phyloP scores from a whole-genome alignment of 805 yeast genomes.

The Saturnispora sanitii region DNA sequence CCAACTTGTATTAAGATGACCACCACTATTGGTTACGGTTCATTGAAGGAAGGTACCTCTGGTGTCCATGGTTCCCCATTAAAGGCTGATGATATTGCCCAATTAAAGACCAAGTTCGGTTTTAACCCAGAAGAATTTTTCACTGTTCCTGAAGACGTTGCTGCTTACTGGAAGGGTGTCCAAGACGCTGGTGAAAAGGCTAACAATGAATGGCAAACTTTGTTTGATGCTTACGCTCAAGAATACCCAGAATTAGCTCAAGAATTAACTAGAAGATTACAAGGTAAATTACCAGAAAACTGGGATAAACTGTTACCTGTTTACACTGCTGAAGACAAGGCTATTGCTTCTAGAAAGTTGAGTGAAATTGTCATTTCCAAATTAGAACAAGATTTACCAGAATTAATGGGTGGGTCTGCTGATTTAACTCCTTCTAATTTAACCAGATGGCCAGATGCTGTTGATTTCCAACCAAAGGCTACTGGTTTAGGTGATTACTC shows the following conservation, averaged over 20 bases:
- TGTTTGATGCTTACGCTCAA: conserved; percentile 49
- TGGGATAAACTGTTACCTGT: conserved; percentile 75
- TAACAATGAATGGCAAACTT: conserved; percentile 67
- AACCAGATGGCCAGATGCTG: conserved; percentile 76
- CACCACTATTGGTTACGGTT: conserved; percentile 94
- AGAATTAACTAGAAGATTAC: conserved; percentile 71
- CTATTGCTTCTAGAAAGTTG: conserved; percentile 90
- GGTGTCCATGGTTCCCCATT: conserved; percentile 95
- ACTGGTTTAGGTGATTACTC: conserved; percentile 73
- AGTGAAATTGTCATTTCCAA: conserved; percentile 69
- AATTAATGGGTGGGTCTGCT: conserved; percentile 95
- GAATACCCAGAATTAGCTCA: conserved; percentile 73
- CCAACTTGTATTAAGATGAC: conserved; percentile 84
- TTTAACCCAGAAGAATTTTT: conserved; percentile 80
- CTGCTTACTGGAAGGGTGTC: conserved; percentile 52
- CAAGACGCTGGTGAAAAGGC: conserved; percentile 53
- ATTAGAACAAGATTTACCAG: conserved; percentile 63
- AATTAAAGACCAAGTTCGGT: conserved; percentile 74
- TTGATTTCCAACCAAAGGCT: conserved; percentile 86
- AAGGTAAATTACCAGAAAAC: conserved; percentile 66
- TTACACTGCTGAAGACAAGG: conserved; percentile 66
- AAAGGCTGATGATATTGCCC: conserved; percentile 84
- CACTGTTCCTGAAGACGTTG: conserved; percentile 74
- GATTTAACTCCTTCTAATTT: conserved; percentile 95
- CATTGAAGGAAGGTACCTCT: conserved; percentile 74